Evolutionary conservation across 129 eudicot species (phyloP), one percentile per base, ranked within the genome.

Genomic region (Ambrosia trifida): DNA sequence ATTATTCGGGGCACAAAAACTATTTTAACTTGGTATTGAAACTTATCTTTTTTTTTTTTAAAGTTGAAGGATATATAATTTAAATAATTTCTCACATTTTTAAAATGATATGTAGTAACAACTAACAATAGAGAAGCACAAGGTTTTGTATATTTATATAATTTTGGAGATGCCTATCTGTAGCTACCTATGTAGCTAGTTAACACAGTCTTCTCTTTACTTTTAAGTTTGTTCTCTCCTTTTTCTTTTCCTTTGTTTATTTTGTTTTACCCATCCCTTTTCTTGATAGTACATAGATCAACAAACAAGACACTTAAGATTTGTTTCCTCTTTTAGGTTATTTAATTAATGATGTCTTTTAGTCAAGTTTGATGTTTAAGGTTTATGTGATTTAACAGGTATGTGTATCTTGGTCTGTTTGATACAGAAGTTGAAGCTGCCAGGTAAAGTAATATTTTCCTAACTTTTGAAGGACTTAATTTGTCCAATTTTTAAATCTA

Each of bases 401-500:
- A 90, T 81, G 99, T 95, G n/a, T 95, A 95, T 81, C 73, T 95
- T 83, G 99, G 99, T 32, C 97, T 95, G 18, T 95, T 95, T 73
- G 97, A 95, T 84, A 90, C 97, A 38, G 99, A 95, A 83, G 78
- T 95, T 81, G 99, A 95, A 81, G 99, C 99, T 66, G 99, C 99
- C 64, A 95, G 91, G 99, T 95, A 63, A 70, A 41, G 52, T 13
- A 6, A 78, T 14, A 14, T 3, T 53, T 70, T 69, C 6, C 14
- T 28, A 11, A 51, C 56, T 77, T 43, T 70, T 50, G 31, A 70
- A 50, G 67, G 60, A 38, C 72, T 51, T 32, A 11, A 77, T 41
- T 4, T 63, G 20, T 38, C 51, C 62, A 28, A 24, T 2, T 40
- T 40, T 28, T 40, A 62, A 61, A 70, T 18, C 70, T 49, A 31